A percentile compares a stretch with the other conserved stretches of the same genome.
These are phyloP conservation scores for Pleurotus platypus DNA, from an alignment of 768 basidiomycete species.

Conservation along the genomic window DNA sequence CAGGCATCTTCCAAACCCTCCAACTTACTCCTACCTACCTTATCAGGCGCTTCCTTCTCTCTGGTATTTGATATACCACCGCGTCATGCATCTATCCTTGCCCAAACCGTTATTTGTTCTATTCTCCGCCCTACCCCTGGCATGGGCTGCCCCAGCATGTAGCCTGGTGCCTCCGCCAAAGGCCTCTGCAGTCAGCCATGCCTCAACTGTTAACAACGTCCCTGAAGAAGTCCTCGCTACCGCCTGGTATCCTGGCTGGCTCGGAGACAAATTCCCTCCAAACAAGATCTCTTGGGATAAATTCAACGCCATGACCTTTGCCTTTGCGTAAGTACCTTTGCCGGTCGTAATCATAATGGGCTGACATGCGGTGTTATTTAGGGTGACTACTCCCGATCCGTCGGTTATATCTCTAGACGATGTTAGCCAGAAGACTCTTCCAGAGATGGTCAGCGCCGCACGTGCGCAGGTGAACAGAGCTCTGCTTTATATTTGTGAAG, in stretches of 20 bases:
- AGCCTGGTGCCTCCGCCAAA: conserved; percentile 27
- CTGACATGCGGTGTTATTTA: conserved; percentile 11
- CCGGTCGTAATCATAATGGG: no score
- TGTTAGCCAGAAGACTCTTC: conserved; percentile 45
- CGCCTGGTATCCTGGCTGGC: conserved; percentile 59
- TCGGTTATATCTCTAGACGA: conserved; percentile 30
- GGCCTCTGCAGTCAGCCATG: neutral
- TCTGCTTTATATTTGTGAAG: neutral
- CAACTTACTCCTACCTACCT: neutral
- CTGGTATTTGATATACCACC: neutral
- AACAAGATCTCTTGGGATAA: conserved; percentile 49
- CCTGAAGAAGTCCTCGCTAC: conserved; percentile 37
- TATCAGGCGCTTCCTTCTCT: neutral
- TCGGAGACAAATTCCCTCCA: conserved; percentile 34
- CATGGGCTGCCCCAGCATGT: conserved; percentile 26
- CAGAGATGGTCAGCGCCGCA: conserved; percentile 49
- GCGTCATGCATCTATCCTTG: conserved; percentile 8
- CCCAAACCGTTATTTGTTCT: conserved; percentile 17
- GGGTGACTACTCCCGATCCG: conserved; percentile 31
- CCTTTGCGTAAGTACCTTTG: conserved; percentile 38
- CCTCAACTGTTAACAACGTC: conserved; percentile 7
- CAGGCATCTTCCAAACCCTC: neutral
- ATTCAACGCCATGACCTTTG: conserved; percentile 45
- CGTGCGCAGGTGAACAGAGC: conserved; percentile 32
- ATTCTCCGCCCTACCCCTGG: conserved; percentile 21